A percentile compares a stretch with the other conserved stretches of the same genome.
Conservation (phyloP, 805 yeast species). For the Torulaspora maleeae region DNA sequence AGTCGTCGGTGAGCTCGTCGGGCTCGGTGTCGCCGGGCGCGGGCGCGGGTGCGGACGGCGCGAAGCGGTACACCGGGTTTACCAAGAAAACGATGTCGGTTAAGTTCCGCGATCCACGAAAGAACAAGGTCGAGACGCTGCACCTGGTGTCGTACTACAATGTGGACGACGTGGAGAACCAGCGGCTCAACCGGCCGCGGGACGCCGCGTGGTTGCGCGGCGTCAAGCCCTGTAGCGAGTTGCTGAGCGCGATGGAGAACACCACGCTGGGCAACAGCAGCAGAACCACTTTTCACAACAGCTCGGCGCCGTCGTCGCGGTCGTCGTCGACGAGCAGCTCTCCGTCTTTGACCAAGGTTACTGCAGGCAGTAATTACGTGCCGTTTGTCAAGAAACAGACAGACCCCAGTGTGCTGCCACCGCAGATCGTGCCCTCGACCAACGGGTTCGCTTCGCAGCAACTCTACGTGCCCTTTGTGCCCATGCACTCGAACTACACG, state of each 20-base stretch:
- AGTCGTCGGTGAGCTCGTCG: neutral
- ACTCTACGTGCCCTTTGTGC: neutral
- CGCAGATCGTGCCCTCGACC: constrained; percentile 5
- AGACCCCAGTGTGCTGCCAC: constrained; percentile 4
- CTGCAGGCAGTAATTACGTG: constrained; percentile 21
- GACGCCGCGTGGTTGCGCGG: constrained; percentile 48
- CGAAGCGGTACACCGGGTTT: constrained; percentile 46
- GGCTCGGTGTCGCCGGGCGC: constrained; percentile 1
- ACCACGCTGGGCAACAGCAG: constrained; percentile 48
- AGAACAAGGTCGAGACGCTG: constrained; percentile 14
- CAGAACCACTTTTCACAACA: constrained; percentile 4
- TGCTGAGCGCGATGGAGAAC: constrained; percentile 55
- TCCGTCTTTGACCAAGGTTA: constrained; percentile 8
- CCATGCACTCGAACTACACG: constrained; percentile 7
- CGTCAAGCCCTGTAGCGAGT: constrained; percentile 42
- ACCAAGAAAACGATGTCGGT: constrained; percentile 79
- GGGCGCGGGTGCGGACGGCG: neutral
- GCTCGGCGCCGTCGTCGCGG: constrained; percentile 2
- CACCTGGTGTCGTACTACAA: constrained; percentile 79
- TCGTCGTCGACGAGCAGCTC: constrained; percentile 5
- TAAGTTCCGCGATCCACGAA: constrained; percentile 38
- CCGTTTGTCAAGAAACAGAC: constrained; percentile 5
- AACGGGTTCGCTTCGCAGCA: constrained; percentile 3
- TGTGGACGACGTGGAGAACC: constrained; percentile 64
- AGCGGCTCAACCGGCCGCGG: constrained; percentile 54